Evolutionary conservation across 2,329 filamentous ascomycete genomes (phyloP), one percentile per base, ranked within the genome.

Genomic region (Exserohilum turcica): DNA sequence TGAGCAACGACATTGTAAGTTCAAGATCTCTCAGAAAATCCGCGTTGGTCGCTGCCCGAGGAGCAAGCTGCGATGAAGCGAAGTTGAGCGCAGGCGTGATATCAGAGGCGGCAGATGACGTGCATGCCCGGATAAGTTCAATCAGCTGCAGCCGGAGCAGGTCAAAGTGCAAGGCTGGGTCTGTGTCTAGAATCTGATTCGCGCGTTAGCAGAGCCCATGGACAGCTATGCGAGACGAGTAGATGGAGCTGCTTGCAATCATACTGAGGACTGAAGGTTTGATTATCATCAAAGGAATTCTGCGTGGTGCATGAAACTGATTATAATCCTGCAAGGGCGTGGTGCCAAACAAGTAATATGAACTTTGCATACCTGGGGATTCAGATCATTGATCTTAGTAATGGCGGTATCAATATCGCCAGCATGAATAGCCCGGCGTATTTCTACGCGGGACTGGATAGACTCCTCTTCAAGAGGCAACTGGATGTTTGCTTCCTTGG

Each of bases 251-350:
- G 48, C 50, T 67, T 66, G 59, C 59, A 58, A 71, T 95, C 91
- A 94, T 92, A 87, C 85, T 89, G 85, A 90, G 84, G 86, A 90
- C 86, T 90, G 87, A 90, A 89, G 87, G 68, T 73, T 84, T 85
- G 80, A 81, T 87, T 86, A 84, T 97, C 93, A 95, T 95, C 94
- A 94, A 85, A 84, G 86, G 64, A 52, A 67, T 85, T 97, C 94
- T 91, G 94, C 92, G 94, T 99, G 94, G 94, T 99, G 94, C 94
- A 99, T 99, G 93, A 96, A 86, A 92, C 82, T 89, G 62, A 84
- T 82, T 90, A 82, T 96, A 96, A 99, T 99, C 94, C 94, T 92
- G 78, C 84, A 82, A 84, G 36, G 54, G 63, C 57, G 16, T 32
- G 19, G 39, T 24, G 21, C 21, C 7, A 9, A 15, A 42, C 36